A percentile compares a stretch with the other conserved stretches of the same genome.
Evolutionary conservation across 306 rosid species (phyloP).

Genomic region (Astragalus membranaceus): DNA sequence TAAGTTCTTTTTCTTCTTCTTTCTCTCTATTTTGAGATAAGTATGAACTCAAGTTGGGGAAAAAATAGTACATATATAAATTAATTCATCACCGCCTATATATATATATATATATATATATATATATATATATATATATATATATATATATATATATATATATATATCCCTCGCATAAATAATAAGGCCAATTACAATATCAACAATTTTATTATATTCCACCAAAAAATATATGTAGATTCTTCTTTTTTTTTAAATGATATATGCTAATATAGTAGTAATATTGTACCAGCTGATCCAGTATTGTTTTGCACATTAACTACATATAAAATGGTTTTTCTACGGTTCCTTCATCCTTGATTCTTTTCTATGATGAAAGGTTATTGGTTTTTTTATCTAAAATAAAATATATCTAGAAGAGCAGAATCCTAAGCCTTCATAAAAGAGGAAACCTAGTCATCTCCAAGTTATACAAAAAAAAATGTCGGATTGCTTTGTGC

Average conservation of each 20-base stretch:
- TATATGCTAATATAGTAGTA: not conserved
- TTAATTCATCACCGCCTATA: too few species aligned
- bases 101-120: too few species aligned
- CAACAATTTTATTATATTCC: not conserved
- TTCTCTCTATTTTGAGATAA: not conserved
- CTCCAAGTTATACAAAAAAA: constrained; percentile 10
- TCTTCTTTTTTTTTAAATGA: not conserved
- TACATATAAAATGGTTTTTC: not conserved
- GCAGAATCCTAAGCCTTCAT: constrained; percentile 18
- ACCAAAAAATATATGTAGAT: not conserved
- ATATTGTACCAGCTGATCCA: not conserved
- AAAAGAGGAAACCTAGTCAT: constrained; percentile 4
- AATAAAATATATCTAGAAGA: not conserved
- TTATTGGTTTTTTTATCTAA: not conserved
- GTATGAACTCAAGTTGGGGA: not conserved
- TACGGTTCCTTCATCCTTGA: not conserved
- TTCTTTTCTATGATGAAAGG: constrained; percentile 18
- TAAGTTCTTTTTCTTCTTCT: not conserved
- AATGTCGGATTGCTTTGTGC: not conserved
- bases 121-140: too few species aligned
- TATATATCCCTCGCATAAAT: too few species aligned
- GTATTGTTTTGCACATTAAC: not conserved
- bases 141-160: too few species aligned
- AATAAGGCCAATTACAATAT: too few species aligned
- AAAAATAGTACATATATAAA: not conserved